Base-by-base conservation (phyloP, 306 rosid species). In the Cucumis melo region DNA sequence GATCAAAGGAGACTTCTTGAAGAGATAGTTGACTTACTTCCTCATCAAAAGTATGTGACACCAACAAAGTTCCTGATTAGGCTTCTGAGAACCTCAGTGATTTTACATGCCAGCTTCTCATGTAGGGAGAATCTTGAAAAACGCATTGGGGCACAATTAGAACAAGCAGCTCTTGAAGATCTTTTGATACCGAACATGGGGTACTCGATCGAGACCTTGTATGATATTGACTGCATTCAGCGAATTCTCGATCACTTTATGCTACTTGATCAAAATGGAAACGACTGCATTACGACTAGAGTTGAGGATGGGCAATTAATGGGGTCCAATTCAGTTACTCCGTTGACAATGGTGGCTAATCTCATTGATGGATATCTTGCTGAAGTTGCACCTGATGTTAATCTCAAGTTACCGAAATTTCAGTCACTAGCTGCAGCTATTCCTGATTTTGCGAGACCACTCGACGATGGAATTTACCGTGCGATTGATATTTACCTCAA, bases 181-280 rank as follows among this genome's bases (percentile, higher is more conserved):
- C 89, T 93, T 59, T 80, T 93, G 76, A 93, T 93, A 76, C 98
- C 97, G 17, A 91, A 83, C 54, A 83, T 81, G 79, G 97, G 92
- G 29, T 88, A 88, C 88, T 82, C 92, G 27, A 86, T 87, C 76
- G 97, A 93, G 85, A 91, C 98, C 21, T 87, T 93, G 44, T 92
- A 91, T 78, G 97, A 93, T 72, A 67, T 88, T 73, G 98, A 93
- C 56, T 91, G 98, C 76, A 74, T 93, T 62, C 97, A 93, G 61
- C 85, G 97, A 73, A 93, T 93, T 83, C 93, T 93, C 17, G 96
- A 93, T 74, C 88, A 93, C 79, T 93, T 91, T 88, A 87, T 91
- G 87, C 50, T 84, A 15, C 74, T 78, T 8, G 91, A 89, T 36
- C 84, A 78, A 5, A 89, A 86, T 70, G 74, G 78, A n/a, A 56